A percentile compares a stretch with the other conserved stretches of the same genome.
Evolutionary conservation across 148 eudicot genomes (phyloP).

Genomic region (Oxyria digyna): DNA sequence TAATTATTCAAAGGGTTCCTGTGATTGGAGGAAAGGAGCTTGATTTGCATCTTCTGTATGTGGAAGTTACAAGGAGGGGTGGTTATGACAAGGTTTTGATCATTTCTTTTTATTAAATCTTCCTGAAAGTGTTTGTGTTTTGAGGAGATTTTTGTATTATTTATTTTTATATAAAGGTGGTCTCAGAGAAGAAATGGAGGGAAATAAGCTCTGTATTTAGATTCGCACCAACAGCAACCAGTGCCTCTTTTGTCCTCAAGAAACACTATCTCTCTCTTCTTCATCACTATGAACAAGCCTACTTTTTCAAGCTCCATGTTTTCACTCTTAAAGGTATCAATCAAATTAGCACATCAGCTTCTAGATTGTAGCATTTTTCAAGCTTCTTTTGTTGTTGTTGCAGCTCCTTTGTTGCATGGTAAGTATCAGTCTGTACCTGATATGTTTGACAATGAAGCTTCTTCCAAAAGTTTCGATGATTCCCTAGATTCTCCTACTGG

Average conservation of each 20-base stretch:
- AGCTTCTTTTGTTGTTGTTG: neutral
- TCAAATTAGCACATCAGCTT: neutral
- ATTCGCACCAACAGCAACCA: constrained; percentile 50
- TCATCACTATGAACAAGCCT: constrained; percentile 50
- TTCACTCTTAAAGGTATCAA: constrained; percentile 12
- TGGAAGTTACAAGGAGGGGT: constrained; percentile 53
- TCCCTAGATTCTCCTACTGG: constrained; percentile 7
- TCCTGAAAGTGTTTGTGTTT: neutral
- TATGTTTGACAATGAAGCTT: constrained; percentile 8
- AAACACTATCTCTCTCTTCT: constrained; percentile 47
- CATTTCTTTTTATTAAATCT: neutral
- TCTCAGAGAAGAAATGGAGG: constrained; percentile 63
- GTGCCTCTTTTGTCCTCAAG: constrained; percentile 62
- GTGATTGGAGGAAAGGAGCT: constrained; percentile 56
- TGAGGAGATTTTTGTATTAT: neutral
- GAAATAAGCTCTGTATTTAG: constrained; percentile 39
- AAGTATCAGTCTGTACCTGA: constrained; percentile 10
- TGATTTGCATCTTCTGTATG: constrained; percentile 43
- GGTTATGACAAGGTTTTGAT: constrained; percentile 48
- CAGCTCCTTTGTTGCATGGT: constrained; percentile 10
- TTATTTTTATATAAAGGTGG: constrained; percentile 34
- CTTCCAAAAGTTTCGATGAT: constrained; percentile 5
- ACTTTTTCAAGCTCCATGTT: constrained; percentile 39
- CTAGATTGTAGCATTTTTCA: neutral
- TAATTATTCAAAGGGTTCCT: constrained; percentile 32